Percentiles rank a stretch among this genome's conserved stretches.
Evolutionary conservation across 2,329 filamentous ascomycete genomes (phyloP).

Genomic region (Nannizziopsis barbatae): DNA sequence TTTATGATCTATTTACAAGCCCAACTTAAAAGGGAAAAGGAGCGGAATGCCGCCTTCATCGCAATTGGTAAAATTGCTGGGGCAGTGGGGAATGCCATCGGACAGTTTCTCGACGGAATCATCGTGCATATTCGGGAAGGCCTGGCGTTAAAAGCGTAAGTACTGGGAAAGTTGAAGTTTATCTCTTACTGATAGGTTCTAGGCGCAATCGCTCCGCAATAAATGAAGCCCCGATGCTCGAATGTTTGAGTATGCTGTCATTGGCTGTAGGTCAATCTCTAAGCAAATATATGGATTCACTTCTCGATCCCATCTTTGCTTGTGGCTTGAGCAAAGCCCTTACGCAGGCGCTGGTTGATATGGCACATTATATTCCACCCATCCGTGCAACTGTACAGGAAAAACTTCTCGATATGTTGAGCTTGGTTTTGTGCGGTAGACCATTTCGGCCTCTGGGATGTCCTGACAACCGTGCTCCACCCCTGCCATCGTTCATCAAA

Average conservation of each 20-base stretch:
- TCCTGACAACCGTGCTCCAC: slow-evolving; percentile 70
- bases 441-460: slow-evolving; percentile 88
- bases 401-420: slow-evolving; percentile 84
- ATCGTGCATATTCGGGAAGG: slow-evolving; percentile 88
- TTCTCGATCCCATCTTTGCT: slow-evolving; percentile 92
- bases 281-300: slow-evolving; percentile 94
- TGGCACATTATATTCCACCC: slow-evolving; percentile 96
- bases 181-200: slow-evolving; percentile 19
- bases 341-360: slow-evolving; percentile 90
- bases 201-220: slow-evolving; percentile 46
- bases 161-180: neutral
- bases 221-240: slow-evolving; percentile 70
- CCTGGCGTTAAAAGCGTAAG: slow-evolving; percentile 62
- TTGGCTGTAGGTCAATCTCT: slow-evolving; percentile 91
- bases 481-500: slow-evolving; percentile 72
- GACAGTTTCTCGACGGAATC: slow-evolving; percentile 88
- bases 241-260: slow-evolving; percentile 93
- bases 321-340: slow-evolving; percentile 89
- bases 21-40: slow-evolving; percentile 89
- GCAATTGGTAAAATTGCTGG: slow-evolving; percentile 95
- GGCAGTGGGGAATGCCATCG: slow-evolving; percentile 88
- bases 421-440: slow-evolving; percentile 81
- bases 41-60: slow-evolving; percentile 85
- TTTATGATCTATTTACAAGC: slow-evolving; percentile 95
- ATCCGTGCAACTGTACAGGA: slow-evolving; percentile 90